Evolutionary conservation across 306 rosid genomes (phyloP).

Genomic region (Prunus salicina): DNA sequence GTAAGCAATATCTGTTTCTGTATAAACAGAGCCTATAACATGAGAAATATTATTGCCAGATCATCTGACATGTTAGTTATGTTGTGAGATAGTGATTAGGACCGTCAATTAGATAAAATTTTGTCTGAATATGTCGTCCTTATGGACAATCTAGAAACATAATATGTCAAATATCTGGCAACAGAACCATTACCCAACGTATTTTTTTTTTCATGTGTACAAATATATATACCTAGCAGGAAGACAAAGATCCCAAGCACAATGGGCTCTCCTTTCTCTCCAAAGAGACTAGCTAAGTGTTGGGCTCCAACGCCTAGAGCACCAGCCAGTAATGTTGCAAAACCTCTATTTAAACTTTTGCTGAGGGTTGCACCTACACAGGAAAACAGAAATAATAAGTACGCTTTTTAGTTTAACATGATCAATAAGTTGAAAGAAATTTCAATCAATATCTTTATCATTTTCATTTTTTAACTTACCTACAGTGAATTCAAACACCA

Average conservation of each 20-base stretch:
- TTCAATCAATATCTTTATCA: too few species aligned
- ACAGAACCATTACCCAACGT: neutral
- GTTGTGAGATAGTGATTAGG: neutral
- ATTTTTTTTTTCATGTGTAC: neutral
- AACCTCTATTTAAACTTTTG: constrained; percentile 77
- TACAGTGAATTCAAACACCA: constrained; percentile 78
- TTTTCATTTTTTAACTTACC: constrained; percentile 39
- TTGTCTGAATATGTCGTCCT: neutral
- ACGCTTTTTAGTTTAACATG: neutral
- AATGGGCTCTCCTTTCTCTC: constrained; percentile 61
- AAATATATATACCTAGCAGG: constrained; percentile 51
- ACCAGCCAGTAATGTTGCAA: constrained; percentile 76
- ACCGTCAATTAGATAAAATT: neutral
- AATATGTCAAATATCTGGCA: neutral
- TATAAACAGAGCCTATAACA: neutral
- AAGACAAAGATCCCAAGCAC: constrained; percentile 74
- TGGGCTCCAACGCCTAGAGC: constrained; percentile 81
- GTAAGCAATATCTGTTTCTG: neutral
- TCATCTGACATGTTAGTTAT: neutral
- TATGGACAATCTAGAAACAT: neutral
- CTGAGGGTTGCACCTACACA: constrained; percentile 72
- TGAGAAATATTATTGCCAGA: neutral
- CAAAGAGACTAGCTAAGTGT: constrained; percentile 58
- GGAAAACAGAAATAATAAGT: neutral
- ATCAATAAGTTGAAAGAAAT: neutral